Percentiles rank a stretch among this genome's conserved stretches.
phyloP scores from a whole-genome alignment of 2,329 filamentous ascomycete genomes.

The Cyphellophora attinorum region DNA sequence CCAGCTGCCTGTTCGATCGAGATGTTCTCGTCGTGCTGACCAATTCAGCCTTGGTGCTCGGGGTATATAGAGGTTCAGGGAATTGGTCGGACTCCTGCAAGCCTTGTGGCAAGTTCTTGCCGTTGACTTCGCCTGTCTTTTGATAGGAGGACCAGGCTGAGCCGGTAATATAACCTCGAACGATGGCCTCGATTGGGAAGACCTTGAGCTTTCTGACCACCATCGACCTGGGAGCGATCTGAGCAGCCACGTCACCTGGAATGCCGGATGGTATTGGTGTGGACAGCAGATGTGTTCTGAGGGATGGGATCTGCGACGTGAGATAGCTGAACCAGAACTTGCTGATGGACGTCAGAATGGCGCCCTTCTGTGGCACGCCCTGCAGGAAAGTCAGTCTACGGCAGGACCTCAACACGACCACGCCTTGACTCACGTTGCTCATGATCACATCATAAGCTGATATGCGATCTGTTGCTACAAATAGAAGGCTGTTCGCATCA shows the following conservation, averaged over 20 bases:
- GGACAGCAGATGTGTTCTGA: constrained; percentile 56
- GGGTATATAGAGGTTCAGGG: constrained; percentile 63
- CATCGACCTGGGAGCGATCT: constrained; percentile 57
- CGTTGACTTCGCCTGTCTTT: constrained; percentile 67
- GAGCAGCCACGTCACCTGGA: constrained; percentile 6
- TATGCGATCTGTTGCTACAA: constrained; percentile 81
- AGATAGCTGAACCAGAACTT: constrained; percentile 60
- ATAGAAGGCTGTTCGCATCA: constrained; percentile 62
- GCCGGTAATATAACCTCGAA: constrained; percentile 84
- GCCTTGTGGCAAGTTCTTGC: constrained; percentile 58
- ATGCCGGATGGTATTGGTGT: constrained; percentile 47
- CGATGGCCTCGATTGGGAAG: constrained; percentile 72
- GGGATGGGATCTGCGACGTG: constrained; percentile 42
- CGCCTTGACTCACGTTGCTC: constrained; percentile 51
- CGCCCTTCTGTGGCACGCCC: constrained; percentile 60
- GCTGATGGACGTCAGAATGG: constrained; percentile 58
- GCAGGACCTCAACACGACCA: constrained; percentile 24
- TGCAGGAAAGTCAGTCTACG: constrained; percentile 27
- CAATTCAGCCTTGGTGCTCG: constrained; percentile 76
- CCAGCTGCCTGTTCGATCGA: constrained; percentile 52
- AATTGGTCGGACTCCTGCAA: constrained; percentile 63
- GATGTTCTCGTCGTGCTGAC: constrained; percentile 80
- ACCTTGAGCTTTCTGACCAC: constrained; percentile 63
- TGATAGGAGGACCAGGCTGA: constrained; percentile 75
- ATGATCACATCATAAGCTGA: constrained; percentile 92